Percentiles rank a stretch among this genome's conserved stretches.
Evolutionary conservation across 345 rosid genomes (phyloP).

Genomic region (Euphorbia peplus): DNA sequence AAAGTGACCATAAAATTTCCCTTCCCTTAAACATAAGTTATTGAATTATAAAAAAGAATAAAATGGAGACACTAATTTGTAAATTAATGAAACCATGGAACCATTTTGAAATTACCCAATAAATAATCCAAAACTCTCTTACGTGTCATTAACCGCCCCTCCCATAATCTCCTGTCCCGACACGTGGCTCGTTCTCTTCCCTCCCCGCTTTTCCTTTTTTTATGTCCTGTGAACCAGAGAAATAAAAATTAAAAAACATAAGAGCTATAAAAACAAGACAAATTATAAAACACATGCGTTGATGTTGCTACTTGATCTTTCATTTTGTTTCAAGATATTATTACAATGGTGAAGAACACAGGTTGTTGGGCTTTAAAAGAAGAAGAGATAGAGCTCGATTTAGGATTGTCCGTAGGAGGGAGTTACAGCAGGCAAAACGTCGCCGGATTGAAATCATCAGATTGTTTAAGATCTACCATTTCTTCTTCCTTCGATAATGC

Average conservation of each 20-base stretch:
- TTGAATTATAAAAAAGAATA: too few species aligned
- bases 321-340: too few species aligned
- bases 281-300: too few species aligned
- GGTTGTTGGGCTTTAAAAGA: constrained; percentile 16
- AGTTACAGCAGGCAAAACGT: constrained; percentile 29
- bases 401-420: constrained; percentile 59
- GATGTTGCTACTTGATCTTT: too few species aligned
- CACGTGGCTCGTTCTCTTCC: constrained; percentile 39
- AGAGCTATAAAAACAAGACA: not conserved
- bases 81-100: too few species aligned
- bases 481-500: not conserved
- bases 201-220: constrained; percentile 6
- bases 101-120: too few species aligned
- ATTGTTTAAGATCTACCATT: not conserved
- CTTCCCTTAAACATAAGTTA: too few species aligned
- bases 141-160: constrained; percentile 33
- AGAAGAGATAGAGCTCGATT: constrained; percentile 48
- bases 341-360: constrained; percentile 21
- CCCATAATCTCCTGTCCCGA: constrained; percentile 17
- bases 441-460: not conserved
- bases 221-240: constrained; percentile 1
- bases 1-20: too few species aligned
- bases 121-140: constrained; percentile 18
- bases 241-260: not conserved
- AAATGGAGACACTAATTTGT: too few species aligned